Evolutionary conservation across 805 yeast genomes (phyloP), one percentile per base, ranked within the genome.

Genomic region (Phaffomyces thermotolerans): DNA sequence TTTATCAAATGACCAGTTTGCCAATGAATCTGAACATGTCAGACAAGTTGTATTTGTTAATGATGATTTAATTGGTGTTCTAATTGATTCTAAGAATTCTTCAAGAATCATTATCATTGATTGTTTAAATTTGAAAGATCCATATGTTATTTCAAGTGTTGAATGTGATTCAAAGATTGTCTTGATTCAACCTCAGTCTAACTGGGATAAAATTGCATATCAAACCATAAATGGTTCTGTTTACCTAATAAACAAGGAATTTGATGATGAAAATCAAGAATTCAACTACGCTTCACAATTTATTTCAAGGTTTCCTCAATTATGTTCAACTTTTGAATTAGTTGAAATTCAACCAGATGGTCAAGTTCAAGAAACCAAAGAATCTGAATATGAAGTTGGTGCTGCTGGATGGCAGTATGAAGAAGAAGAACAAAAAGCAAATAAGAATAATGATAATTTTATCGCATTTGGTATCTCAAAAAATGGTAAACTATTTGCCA

Each of bases 401-500:
- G 42, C 37, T 6, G 22, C 45, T 12, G 42, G 39, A 14, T 42
- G 41, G 41, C 37, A 35, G 10, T 33, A 39, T 12, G 34, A 31
- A 17, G 37, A 40, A 31, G 40, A 40, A n/a, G 10, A 53, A 18
- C 14, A 32, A 24, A 14, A 13, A 9, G 4, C 35, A 5, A 6
- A 20, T 2, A 29, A 32, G 17, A 20, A 44, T n/a, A 58, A 55
- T 15, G 58, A 36, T 42, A 58, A 29, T 60, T 66, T 36, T 10
- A 45, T 45, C 14, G 79, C 80, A 0, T 84, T 87, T 58, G 98
- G 96, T 42, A 63, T 91, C 25, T 74, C 95, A 0, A 64, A 75
- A 6, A 78, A 72, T 49, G 97, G 97, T 44, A 84, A 83, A 55
- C 64, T 93, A 13, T 87, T 68, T 59, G 80, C 79, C 4, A 79